Conservation (phyloP, 352 stramenopile genomes). For the Pilasporangium apinafurcum region DNA sequence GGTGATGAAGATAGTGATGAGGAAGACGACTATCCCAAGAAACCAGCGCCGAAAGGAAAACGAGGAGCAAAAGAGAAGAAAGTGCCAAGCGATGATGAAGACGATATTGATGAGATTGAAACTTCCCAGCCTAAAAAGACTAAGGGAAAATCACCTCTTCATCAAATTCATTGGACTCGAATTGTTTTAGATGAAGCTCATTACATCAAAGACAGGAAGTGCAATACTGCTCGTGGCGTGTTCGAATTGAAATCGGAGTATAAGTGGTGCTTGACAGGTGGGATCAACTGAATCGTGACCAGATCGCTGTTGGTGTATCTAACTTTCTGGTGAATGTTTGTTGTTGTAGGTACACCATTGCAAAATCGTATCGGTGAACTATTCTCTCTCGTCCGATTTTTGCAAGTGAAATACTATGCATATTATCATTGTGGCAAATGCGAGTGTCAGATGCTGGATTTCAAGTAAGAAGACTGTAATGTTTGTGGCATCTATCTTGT, state of each 20-base stretch:
- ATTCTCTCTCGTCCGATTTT: constrained; percentile 97
- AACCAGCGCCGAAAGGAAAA: constrained; percentile 29
- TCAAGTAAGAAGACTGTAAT: constrained; percentile 64
- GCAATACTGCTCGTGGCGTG: constrained; percentile 94
- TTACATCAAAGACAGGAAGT: constrained; percentile 91
- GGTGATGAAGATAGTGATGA: constrained; percentile 56
- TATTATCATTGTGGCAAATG: constrained; percentile 97
- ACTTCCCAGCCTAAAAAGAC: constrained; percentile 19
- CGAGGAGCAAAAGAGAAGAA: constrained; percentile 20
- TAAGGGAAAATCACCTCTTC: constrained; percentile 74
- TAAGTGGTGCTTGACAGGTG: constrained; percentile 97
- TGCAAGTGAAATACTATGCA: constrained; percentile 95
- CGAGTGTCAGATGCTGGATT: constrained; percentile 95
- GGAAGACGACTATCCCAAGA: constrained; percentile 53
- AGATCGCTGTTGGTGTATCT: constrained; percentile 16
- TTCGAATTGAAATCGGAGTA: constrained; percentile 95
- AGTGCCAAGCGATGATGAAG: constrained; percentile 21
- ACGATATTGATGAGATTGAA: constrained; percentile 25
- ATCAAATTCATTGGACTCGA: constrained; percentile 94
- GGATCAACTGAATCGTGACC: too few relatives aligned
- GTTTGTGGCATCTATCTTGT: background rate
- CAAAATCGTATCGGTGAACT: constrained; percentile 94
- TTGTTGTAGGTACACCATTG: constrained; percentile 81
- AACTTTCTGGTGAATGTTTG: background rate
- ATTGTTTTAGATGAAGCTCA: constrained; percentile 97